Evolutionary conservation across 78 protist species (phyloP), one percentile per base, ranked within the genome.

Genomic region (Dictyostelium firmibasis): DNA sequence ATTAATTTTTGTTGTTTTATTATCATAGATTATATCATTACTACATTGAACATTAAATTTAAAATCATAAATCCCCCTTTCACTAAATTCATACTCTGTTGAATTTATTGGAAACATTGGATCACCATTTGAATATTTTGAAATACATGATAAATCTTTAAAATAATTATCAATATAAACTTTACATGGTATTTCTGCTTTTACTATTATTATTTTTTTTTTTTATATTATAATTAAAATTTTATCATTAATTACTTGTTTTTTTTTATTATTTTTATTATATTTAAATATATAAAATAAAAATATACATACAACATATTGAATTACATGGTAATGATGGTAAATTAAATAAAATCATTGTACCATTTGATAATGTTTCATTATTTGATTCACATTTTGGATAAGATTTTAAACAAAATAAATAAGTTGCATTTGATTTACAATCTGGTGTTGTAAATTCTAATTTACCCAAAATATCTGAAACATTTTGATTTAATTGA

Each of bases 301-400:
- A n/a, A n/a, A n/a, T n/a, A n/a, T 67, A 43, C 67, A 14, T 38
- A 41, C 79, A 47, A 53, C 88, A 83, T 3, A 64, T 3, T 23
- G 33, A 20, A 7, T 83, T 23, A 64, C 88, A 83, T 38, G 88
- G 88, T 33, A 64, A 62, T 38, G 88, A 83, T 35, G 88, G 88
- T 31, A 62, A 83, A 70, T 70, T 31, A 64, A 64, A 64, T 13
- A 14, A 6, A 23, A 83, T 36, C 8, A 31, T 35, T 31, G 82
- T 38, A 5, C 18, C 38, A 36, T 76, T n/a, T 72, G 79, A 29
- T 33, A 72, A 33, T 7, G 53, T 38, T 64, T 60, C 27, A 38
- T 83, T 64, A 18, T 5, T 3, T 2, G 27, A 38, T 29, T 84
- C 74, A 43, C 53, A 83, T 41, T 50, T 83, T 62, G 88, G 47